Evolutionary conservation across 2,329 filamentous ascomycete genomes (phyloP), one percentile per base, ranked within the genome.

Genomic region (Aspergillus terreus): DNA sequence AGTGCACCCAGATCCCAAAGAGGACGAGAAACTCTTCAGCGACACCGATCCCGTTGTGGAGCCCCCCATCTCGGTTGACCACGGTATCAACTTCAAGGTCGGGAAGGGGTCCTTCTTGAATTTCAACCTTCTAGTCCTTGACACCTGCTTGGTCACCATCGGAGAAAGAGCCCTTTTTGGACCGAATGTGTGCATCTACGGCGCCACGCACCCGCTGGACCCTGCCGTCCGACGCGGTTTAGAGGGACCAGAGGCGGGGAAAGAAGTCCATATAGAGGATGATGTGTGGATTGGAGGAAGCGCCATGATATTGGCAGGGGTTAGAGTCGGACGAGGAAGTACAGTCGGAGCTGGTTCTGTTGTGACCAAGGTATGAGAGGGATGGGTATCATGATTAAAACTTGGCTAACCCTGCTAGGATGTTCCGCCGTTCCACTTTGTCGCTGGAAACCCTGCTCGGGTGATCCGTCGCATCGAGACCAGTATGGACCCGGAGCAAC

Each of bases 1-100:
- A n/a, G 42, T 58, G 4, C 45, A 58, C 12, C 17, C 52, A 4
- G 50, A 61, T 33, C 49, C 60, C 1, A 56, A 58, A 46, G 54
- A 56, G 48, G 61, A 65, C 9, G 63, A 58, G 12, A 50, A 44
- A 10, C 54, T 61, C 1, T 64, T 65, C 14, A 50, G 60, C 4
- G 58, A 58, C 10, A 61, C 63, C 4, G 79, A 79, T 0, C 74
- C 71, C 21, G 79, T 79, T 55, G 78, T 87, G 33, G 84, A 87
- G 58, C 79, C 83, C 0, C 83, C 84, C 0, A 73, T 88, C 50
- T 75, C 73, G 36, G 75, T 86, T 32, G 84, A 87, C 63, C 87
- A 87, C 52, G 85, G 84, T 1, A 82, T 81, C 64, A 88, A 87
- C 59, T 79, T 86, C 56, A 76, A 71, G 5, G 72, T 87, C 0